phyloP scores from a whole-genome alignment of 305 asterid genomes.

The Fraxinus xanthoxyloides region DNA sequence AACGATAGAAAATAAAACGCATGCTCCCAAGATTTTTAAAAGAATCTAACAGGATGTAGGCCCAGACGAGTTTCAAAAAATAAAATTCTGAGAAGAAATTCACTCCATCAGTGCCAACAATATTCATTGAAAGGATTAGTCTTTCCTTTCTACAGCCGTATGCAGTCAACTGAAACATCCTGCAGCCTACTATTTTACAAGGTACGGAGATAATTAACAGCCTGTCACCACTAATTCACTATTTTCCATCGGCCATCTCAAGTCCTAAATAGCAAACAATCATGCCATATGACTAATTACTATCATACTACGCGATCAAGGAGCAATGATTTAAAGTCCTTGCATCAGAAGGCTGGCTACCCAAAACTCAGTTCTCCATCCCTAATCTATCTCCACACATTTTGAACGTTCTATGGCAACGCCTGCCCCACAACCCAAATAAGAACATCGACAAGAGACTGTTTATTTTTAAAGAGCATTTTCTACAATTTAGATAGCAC shows the following conservation, averaged over 20 bases:
- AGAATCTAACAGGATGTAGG: not conserved
- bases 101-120: slow-evolving; percentile 8
- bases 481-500: no score
- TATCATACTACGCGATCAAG: not conserved
- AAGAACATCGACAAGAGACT: not conserved
- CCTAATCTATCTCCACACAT: not conserved
- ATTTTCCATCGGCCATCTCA: not conserved
- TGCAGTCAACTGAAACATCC: not conserved
- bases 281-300: not conserved
- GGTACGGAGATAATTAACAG: slow-evolving; percentile 15
- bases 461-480: no score
- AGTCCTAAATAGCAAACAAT: not conserved
- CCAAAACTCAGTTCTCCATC: not conserved
- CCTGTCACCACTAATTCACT: slow-evolving; percentile 17
- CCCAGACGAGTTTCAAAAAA: not conserved
- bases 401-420: not conserved
- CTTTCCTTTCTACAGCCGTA: slow-evolving; percentile 10
- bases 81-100: slow-evolving; percentile 8
- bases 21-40: not conserved
- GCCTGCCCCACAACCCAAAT: not conserved
- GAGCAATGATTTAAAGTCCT: not conserved
- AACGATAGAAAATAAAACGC: slow-evolving; percentile 6
- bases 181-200: not conserved
- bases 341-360: not conserved
- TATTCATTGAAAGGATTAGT: slow-evolving; percentile 2